These are phyloP conservation scores for Dioscorea dumetorum DNA, from an alignment of 106 monocot genomes.

Conservation along the genomic window DNA sequence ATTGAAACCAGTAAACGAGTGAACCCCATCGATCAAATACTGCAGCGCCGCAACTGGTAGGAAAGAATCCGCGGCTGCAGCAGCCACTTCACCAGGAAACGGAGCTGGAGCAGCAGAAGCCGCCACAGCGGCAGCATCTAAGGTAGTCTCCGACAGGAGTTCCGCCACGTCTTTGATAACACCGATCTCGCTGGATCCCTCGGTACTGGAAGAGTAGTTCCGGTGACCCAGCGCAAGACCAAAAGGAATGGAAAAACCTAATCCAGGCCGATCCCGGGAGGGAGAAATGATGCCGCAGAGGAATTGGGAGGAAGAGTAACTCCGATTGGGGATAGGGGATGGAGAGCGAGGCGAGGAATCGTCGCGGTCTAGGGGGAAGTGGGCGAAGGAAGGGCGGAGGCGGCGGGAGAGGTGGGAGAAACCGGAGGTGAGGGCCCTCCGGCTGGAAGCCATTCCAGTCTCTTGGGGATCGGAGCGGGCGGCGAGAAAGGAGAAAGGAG, in stretches of 20 bases:
- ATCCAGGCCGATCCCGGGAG: constrained; percentile 1
- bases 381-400: constrained; percentile 32
- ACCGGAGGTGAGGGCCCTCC: constrained; percentile 18
- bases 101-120: constrained; percentile 15
- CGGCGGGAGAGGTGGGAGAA: constrained; percentile 28
- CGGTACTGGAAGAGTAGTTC: constrained; percentile 40
- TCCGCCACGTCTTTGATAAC: constrained; percentile 48
- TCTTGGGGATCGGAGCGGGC: not conserved
- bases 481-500: not conserved
- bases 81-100: constrained; percentile 62
- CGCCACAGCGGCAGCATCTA: constrained; percentile 12
- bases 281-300: constrained; percentile 2
- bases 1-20: constrained; percentile 59
- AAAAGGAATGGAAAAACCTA: constrained; percentile 29
- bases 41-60: constrained; percentile 74
- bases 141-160: constrained; percentile 40
- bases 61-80: constrained; percentile 73
- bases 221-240: constrained; percentile 22
- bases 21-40: constrained; percentile 70
- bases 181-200: constrained; percentile 27
- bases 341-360: constrained; percentile 6
- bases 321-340: constrained; percentile 4
- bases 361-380: constrained; percentile 25
- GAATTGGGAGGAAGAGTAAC: not conserved
- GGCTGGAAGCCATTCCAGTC: constrained; percentile 10